A percentile compares a stretch with the other conserved stretches of the same genome.
Evolutionary conservation across 2,329 filamentous ascomycete species (phyloP).

Genomic region (Cercospora citrullina): DNA sequence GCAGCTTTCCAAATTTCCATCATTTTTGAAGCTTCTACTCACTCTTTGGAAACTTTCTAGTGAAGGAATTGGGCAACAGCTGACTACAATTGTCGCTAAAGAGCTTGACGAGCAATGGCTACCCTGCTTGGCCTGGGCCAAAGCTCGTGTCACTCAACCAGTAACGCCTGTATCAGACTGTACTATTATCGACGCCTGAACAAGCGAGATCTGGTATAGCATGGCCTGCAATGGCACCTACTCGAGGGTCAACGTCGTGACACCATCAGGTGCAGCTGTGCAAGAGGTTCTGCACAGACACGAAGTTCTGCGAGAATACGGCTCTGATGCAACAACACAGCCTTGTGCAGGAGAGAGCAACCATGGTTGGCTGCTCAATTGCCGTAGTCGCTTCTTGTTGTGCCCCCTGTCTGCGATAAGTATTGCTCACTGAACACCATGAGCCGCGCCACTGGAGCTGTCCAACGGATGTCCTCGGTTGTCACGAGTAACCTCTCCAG

Average conservation of each 20-base stretch:
- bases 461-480: background rate
- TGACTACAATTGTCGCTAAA: conserved; percentile 14
- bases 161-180: conserved; percentile 10
- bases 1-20: background rate
- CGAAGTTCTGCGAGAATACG: background rate
- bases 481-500: background rate
- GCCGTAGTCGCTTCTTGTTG: background rate
- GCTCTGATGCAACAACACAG: background rate
- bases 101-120: conserved; percentile 18
- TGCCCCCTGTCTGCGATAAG: background rate
- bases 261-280: background rate
- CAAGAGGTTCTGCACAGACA: background rate
- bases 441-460: background rate
- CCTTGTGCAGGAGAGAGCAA: background rate
- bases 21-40: background rate
- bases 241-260: background rate
- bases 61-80: conserved; percentile 14
- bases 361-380: background rate
- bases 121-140: conserved; percentile 18
- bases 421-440: background rate
- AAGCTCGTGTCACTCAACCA: conserved; percentile 8
- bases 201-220: background rate
- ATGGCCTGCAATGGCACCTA: background rate
- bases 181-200: background rate
- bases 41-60: background rate